Percentiles rank a stretch among this genome's conserved stretches.
phyloP scores from a whole-genome alignment of 2,329 filamentous ascomycete species.

The Onygenales sp. region DNA sequence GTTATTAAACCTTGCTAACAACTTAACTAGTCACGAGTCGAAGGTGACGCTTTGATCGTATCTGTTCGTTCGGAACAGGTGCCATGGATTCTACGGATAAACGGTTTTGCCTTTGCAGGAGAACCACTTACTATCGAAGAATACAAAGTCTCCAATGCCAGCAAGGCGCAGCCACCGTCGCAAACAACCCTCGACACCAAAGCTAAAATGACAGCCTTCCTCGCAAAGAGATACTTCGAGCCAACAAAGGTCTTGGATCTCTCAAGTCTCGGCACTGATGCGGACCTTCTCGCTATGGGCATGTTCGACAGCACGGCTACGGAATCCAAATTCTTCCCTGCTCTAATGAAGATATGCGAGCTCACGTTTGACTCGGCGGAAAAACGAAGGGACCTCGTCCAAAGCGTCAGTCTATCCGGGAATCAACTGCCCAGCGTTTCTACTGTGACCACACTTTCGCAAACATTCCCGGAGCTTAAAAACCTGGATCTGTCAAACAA shows the following conservation, averaged over 20 bases:
- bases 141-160: conserved; percentile 1
- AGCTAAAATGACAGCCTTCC: conserved; percentile 58
- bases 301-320: conserved; percentile 64
- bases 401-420: conserved; percentile 70
- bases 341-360: conserved; percentile 79
- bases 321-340: conserved; percentile 81
- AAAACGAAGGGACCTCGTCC: conserved; percentile 67
- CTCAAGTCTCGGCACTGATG: conserved; percentile 64
- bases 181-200: conserved; percentile 50
- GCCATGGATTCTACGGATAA: conserved; percentile 56
- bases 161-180: conserved; percentile 26
- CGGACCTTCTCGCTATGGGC: conserved; percentile 60
- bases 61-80: conserved; percentile 56
- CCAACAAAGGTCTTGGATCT: conserved; percentile 70
- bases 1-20: conserved; percentile 55
- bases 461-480: conserved; percentile 73
- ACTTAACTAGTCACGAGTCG: conserved; percentile 55
- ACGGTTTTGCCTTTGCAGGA: conserved; percentile 61
- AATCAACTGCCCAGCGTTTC: conserved; percentile 68
- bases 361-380: conserved; percentile 61
- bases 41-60: conserved; percentile 61
- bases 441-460: conserved; percentile 64
- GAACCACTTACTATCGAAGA: conserved; percentile 45
- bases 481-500: conserved; percentile 87
- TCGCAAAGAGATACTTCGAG: conserved; percentile 64